phyloP scores from a whole-genome alignment of 2,329 filamentous ascomycete species.

The Elsinoe fawcettii region DNA sequence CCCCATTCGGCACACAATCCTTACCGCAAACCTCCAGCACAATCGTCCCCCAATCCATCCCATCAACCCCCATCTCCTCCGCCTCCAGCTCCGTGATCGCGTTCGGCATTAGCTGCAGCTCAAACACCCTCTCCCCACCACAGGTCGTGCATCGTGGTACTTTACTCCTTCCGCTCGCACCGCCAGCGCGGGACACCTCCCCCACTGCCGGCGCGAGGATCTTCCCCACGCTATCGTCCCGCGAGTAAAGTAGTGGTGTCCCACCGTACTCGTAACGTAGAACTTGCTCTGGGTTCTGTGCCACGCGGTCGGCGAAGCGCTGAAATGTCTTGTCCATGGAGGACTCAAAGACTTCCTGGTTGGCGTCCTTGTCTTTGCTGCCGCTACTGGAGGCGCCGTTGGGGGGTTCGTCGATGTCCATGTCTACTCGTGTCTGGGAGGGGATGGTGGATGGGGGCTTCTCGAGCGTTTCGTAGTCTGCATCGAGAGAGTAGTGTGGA shows the following conservation, averaged over 20 bases:
- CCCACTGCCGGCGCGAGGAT: conserved; percentile 40
- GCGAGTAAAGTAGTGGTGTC: conserved; percentile 64
- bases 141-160: conserved; percentile 75
- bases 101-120: conserved; percentile 86
- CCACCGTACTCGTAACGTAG: conserved; percentile 44
- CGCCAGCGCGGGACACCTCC: conserved; percentile 23
- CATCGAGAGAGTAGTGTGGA: conserved; percentile 71
- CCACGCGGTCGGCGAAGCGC: conserved; percentile 44
- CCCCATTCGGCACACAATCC: conserved; percentile 62
- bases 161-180: conserved; percentile 31
- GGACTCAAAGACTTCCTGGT: conserved; percentile 42
- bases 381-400: conserved; percentile 22
- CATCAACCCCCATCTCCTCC: conserved; percentile 58
- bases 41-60: conserved; percentile 98
- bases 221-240: conserved; percentile 65
- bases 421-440: conserved; percentile 38
- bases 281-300: conserved; percentile 45
- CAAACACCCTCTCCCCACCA: conserved; percentile 68
- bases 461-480: conserved; percentile 84
- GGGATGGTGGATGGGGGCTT: conserved; percentile 44
- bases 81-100: conserved; percentile 82
- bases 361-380: conserved; percentile 32
- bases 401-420: conserved; percentile 27
- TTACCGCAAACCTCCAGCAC: conserved; percentile 74
- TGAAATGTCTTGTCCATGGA: conserved; percentile 45